Conservation (phyloP, 257 asterid genomes). For the Primulina tabacum region DNA sequence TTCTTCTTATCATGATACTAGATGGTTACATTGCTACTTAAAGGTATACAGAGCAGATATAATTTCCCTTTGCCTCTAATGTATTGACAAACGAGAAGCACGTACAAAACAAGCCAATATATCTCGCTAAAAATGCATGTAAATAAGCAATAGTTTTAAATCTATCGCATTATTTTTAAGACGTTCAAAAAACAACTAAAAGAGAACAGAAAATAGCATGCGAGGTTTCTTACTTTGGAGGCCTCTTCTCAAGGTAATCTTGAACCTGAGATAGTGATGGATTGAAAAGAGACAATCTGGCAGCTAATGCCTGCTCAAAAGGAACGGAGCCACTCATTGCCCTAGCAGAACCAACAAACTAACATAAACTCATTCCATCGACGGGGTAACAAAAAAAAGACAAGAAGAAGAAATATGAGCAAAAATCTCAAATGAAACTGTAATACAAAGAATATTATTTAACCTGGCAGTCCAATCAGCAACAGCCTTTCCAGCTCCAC, state of each 20-base stretch:
- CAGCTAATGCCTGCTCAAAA: conserved; percentile 93
- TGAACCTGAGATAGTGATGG: conserved; percentile 76
- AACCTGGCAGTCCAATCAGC: conserved; percentile 96
- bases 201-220: conserved; percentile 12
- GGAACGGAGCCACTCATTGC: conserved; percentile 98
- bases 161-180: background rate
- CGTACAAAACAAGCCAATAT: background rate
- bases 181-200: background rate
- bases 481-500: conserved; percentile 97
- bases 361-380: background rate
- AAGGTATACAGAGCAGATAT: too few species aligned
- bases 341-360: conserved; percentile 40
- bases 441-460: background rate
- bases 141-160: conserved; percentile 9
- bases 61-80: too few species aligned
- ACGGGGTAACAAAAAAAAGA: conserved; percentile 1
- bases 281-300: conserved; percentile 71
- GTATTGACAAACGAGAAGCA: conserved; percentile 7
- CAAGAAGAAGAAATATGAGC: background rate
- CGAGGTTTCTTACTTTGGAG: conserved; percentile 59
- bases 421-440: background rate
- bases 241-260: conserved; percentile 69
- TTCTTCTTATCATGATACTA: too few species aligned
- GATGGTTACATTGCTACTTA: too few species aligned
- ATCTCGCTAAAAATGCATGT: conserved; percentile 5